phyloP scores from a whole-genome alignment of 306 rosid genomes.

The Pachyrhizus erosus region DNA sequence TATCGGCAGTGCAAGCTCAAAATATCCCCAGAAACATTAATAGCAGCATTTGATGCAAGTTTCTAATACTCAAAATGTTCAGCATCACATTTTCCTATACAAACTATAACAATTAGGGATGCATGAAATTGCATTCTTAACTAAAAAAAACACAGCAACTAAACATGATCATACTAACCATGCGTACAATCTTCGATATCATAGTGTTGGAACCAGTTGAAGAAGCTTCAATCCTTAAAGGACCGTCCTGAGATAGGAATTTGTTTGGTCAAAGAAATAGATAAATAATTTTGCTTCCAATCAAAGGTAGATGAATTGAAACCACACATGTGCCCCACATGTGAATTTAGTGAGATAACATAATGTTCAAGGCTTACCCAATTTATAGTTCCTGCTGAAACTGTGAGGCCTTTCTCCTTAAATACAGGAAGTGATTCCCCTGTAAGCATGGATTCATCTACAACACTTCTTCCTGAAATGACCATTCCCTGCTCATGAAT shows the following conservation, averaged over 20 bases:
- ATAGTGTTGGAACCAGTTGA: constrained; percentile 94
- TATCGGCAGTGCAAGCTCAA: constrained; percentile 23
- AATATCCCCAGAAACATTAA: constrained; percentile 19
- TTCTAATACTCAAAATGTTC: not conserved
- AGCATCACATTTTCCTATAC: constrained; percentile 11
- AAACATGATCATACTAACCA: constrained; percentile 63
- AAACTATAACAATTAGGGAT: constrained; percentile 30
- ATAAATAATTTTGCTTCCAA: constrained; percentile 28
- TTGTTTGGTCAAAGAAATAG: constrained; percentile 39
- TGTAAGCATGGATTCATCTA: constrained; percentile 98
- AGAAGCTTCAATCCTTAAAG: constrained; percentile 91
- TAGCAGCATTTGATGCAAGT: not conserved
- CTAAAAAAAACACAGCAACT: not conserved
- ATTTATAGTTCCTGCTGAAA: constrained; percentile 93
- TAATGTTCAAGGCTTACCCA: constrained; percentile 71
- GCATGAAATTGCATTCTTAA: constrained; percentile 16
- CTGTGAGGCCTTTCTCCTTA: constrained; percentile 84
- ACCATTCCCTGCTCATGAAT: constrained; percentile 75
- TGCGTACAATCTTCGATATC: constrained; percentile 90
- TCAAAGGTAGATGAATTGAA: constrained; percentile 33
- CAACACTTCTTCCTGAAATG: constrained; percentile 93
- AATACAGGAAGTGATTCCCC: constrained; percentile 98
- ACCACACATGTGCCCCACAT: constrained; percentile 1
- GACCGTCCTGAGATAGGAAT: constrained; percentile 87
- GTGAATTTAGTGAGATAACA: constrained; percentile 32